Evolutionary conservation across 208 protist genomes (phyloP).

Genomic region (Crithidia acanthocephali): DNA sequence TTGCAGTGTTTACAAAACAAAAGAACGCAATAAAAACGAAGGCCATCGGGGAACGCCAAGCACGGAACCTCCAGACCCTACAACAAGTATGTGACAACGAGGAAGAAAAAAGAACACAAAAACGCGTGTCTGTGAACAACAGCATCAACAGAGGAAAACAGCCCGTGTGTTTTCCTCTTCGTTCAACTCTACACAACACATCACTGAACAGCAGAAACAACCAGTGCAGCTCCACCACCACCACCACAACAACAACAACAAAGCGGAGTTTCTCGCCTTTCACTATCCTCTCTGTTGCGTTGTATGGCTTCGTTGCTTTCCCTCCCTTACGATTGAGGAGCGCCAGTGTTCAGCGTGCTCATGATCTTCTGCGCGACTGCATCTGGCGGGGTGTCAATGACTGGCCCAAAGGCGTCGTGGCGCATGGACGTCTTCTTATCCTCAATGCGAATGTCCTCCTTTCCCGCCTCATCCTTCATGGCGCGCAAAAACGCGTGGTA

Average conservation of each 20-base stretch:
- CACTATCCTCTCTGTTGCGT: too few relatives aligned
- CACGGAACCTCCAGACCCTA: background rate
- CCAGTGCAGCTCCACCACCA: too few relatives aligned
- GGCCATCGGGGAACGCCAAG: background rate
- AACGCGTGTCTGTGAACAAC: background rate
- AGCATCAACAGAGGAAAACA: too few relatives aligned
- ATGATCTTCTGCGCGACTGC: slow-evolving; percentile 74
- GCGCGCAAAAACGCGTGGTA: slow-evolving; percentile 88
- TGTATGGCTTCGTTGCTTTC: background rate
- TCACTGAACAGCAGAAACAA: too few relatives aligned
- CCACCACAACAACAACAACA: too few relatives aligned
- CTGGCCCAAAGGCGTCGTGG: slow-evolving; percentile 79
- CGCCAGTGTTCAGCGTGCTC: slow-evolving; percentile 49
- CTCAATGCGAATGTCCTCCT: slow-evolving; percentile 85
- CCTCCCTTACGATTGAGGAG: slow-evolving; percentile 14
- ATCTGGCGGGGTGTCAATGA: slow-evolving; percentile 88
- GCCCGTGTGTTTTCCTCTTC: too few relatives aligned
- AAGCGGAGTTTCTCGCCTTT: too few relatives aligned
- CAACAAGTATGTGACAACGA: background rate
- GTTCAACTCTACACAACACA: too few relatives aligned
- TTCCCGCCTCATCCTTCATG: slow-evolving; percentile 92
- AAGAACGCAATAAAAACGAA: background rate
- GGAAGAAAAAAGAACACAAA: background rate
- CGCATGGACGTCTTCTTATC: slow-evolving; percentile 81
- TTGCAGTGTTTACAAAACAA: too few relatives aligned